Base-by-base conservation (phyloP, 108 stramenopile species). In the Nitzschia putrida region DNA sequence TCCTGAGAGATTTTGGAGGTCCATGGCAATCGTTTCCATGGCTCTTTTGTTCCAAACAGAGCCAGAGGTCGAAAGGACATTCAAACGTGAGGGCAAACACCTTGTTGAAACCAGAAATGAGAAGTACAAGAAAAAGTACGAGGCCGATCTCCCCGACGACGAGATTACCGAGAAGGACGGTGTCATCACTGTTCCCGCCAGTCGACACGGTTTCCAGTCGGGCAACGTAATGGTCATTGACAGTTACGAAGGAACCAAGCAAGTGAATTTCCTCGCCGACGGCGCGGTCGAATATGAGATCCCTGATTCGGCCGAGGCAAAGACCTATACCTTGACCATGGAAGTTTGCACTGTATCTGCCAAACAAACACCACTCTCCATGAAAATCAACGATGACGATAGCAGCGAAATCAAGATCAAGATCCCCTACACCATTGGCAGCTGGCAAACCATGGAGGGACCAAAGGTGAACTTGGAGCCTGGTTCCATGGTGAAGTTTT, bases 381-480 rank as follows among this genome's bases (percentile, higher is more conserved):
- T 78, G 1, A 64, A 49, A 40, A 29, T 74, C 11, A 54, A 49
- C 41, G 69, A 76, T 26, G 26, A 29, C 8, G 74, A 56, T 26
- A 39, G 53, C 4, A n/a, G 14, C 3, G 44, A 11, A 43, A 47
- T 58, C 39, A 57, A 61, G 11, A 56, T 78, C 44, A 53, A 58
- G 7, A 43, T 81, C 59, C 84, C 80, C 12, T 85, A 85, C 67
- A 85, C 84, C 7, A 73, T 72, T 45, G 84, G 84, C 13, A 25
- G 53, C 55, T 85, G 84, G 84, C 25, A 76, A 22, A 53, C 41
- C 14, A 79, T 78, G 7, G 68, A 76, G 41, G 72, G 49, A 26
- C 77, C 76, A 22, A 43, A 54, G 23, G 44, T 85, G 13, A 50
- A 69, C 14, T 6, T 61, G 20, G 54, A 61, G 16, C 26, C 52